Base-by-base conservation (phyloP, 352 stramenopile species). In the Nothophytophthora sp. region DNA sequence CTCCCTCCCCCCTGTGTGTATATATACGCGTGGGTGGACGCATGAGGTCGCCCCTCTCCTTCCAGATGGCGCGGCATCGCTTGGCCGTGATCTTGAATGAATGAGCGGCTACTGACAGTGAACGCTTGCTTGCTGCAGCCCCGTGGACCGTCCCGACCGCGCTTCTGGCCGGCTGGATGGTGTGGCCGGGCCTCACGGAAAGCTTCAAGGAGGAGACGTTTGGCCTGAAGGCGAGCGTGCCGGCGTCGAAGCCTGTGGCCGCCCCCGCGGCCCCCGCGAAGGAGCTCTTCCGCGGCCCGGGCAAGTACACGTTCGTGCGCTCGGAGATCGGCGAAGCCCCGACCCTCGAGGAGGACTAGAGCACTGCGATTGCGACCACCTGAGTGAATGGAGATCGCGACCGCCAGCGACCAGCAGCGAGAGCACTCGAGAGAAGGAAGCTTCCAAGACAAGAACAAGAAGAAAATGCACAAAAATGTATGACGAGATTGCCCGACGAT, bases 261-360 rank as follows among this genome's bases (percentile, higher is more conserved):
- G 57, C 45, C 1, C 41, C 50, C 23, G 51, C 41, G 12, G 43
- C 45, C 18, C 24, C 44, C 5, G 53, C 63, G 41, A 47, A 60
- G 37, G 25, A 57, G 20, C 55, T 81, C 19, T 88, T 92, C 65
- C 62, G 62, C 37, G 52, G 55, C 23, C 53, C 58, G 25, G 79
- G 77, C 72, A 90, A 88, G 82, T 90, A 88, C 78, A 93, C 91
- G 64, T 93, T 76, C 58, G 63, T 82, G 43, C 73, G 74, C 50
- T 64, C 35, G 30, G 82, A 93, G 71, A 77, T 93, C 42, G 82
- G 82, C 27, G 82, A 90, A 63, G 62, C 73, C 50, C 82, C 82
- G 18, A 82, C 73, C 53, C 64, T 90, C 16, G 82, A 88, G 23
- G 82, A 90, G 32, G 80, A 90, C 41, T 71, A 73, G 24, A n/a